These are phyloP conservation scores for Bothriochloa decipiens DNA, from an alignment of 176 grass and related monocot genomes.

Conservation along the genomic window DNA sequence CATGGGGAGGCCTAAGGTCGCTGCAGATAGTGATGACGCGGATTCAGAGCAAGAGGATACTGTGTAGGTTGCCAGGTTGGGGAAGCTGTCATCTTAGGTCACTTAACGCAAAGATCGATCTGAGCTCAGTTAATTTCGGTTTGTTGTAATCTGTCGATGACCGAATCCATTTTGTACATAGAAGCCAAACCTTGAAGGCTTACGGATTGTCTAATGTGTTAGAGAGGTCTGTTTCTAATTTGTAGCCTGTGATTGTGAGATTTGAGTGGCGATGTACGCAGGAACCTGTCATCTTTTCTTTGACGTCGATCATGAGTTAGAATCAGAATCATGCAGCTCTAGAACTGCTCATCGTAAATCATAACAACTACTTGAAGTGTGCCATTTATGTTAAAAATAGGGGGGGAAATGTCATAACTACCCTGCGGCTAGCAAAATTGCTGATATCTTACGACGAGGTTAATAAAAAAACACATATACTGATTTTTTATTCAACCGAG, in stretches of 20 bases:
- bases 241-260: background rate
- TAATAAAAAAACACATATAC: no score
- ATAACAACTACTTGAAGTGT: no score
- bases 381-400: no score
- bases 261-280: background rate
- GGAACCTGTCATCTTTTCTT: background rate
- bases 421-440: no score
- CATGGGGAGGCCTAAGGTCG: conserved; percentile 46
- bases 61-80: conserved; percentile 41
- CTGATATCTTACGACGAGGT: no score
- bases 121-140: conserved; percentile 24
- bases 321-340: background rate
- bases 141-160: conserved; percentile 37
- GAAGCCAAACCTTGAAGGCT: background rate
- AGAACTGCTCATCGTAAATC: no score
- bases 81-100: background rate
- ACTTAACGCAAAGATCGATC: background rate
- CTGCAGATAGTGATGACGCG: conserved; percentile 21
- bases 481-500: no score
- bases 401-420: no score
- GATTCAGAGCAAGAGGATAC: conserved; percentile 58
- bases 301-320: background rate
- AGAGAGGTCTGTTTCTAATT: background rate
- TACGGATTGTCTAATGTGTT: background rate
- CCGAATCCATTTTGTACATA: conserved; percentile 47